phyloP scores from a whole-genome alignment of 495 filamentous ascomycete species.

The Neohortaea acidophila region DNA sequence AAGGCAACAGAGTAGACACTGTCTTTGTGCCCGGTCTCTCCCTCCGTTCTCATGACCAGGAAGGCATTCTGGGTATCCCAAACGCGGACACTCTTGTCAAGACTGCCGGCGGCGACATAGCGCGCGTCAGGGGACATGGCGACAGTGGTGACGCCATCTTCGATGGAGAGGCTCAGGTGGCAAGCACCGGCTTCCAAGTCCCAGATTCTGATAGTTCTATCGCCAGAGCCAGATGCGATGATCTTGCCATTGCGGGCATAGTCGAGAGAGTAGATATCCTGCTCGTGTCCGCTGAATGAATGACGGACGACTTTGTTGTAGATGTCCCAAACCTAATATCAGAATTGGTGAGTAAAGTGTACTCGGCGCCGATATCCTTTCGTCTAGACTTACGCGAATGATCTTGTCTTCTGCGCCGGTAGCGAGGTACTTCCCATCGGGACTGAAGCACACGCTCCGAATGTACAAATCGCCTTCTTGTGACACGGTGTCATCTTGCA shows the following conservation, averaged over 20 bases:
- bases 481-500: constrained; percentile 24
- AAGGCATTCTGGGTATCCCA: constrained; percentile 26
- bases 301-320: constrained; percentile 22
- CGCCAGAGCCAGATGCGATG: constrained; percentile 31
- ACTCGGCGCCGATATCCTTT: not conserved
- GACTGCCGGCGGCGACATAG: constrained; percentile 29
- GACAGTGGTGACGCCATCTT: constrained; percentile 33
- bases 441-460: constrained; percentile 32
- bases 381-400: constrained; percentile 24
- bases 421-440: constrained; percentile 28
- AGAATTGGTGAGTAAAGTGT: not conserved
- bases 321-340: constrained; percentile 31
- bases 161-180: constrained; percentile 24
- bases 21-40: constrained; percentile 30
- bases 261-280: constrained; percentile 32
- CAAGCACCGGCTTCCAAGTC: constrained; percentile 24
- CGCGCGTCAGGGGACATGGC: constrained; percentile 30
- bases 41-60: constrained; percentile 28
- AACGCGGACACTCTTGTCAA: constrained; percentile 31
- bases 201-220: constrained; percentile 31
- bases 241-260: constrained; percentile 27
- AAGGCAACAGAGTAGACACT: constrained; percentile 31
- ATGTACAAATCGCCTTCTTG: constrained; percentile 31
- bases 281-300: constrained; percentile 29
- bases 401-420: constrained; percentile 33